These are phyloP conservation scores for Vigna radiata DNA, from an alignment of 306 rosid species.

Conservation along the genomic window DNA sequence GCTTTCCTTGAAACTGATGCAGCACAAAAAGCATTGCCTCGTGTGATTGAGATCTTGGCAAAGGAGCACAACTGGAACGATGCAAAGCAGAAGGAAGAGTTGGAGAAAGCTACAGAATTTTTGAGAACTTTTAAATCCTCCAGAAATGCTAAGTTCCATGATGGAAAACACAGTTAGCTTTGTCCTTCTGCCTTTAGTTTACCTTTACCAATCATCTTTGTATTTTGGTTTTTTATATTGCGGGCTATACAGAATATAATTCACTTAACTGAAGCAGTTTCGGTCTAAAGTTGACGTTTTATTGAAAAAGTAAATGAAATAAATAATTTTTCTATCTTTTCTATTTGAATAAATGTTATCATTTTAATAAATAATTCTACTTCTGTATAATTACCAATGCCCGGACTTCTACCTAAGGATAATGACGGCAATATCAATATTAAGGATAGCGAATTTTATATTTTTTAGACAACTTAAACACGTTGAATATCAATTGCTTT, in stretches of 20 bases:
- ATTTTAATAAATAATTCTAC: not conserved
- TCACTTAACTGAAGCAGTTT: not conserved
- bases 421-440: not conserved
- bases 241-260: slow-evolving; percentile 10
- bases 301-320: not conserved
- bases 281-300: not conserved
- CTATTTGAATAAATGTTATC: not conserved
- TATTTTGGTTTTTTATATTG: not conserved
- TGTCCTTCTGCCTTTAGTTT: slow-evolving; percentile 21
- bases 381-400: not conserved
- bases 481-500: too few species aligned
- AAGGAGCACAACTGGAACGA: slow-evolving; percentile 86
- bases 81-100: slow-evolving; percentile 76
- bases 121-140: slow-evolving; percentile 89
- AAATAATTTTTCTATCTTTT: not conserved
- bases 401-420: not conserved
- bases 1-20: slow-evolving; percentile 99
- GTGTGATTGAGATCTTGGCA: slow-evolving; percentile 84
- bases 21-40: slow-evolving; percentile 85
- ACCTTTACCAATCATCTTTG: not conserved
- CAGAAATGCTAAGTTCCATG: slow-evolving; percentile 85
- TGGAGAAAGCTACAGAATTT: slow-evolving; percentile 67
- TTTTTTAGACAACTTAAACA: too few species aligned
- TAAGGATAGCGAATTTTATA: too few species aligned
- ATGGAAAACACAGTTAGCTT: slow-evolving; percentile 78